Conservation (phyloP, 257 asterid species). For the Solanum rostratum region DNA sequence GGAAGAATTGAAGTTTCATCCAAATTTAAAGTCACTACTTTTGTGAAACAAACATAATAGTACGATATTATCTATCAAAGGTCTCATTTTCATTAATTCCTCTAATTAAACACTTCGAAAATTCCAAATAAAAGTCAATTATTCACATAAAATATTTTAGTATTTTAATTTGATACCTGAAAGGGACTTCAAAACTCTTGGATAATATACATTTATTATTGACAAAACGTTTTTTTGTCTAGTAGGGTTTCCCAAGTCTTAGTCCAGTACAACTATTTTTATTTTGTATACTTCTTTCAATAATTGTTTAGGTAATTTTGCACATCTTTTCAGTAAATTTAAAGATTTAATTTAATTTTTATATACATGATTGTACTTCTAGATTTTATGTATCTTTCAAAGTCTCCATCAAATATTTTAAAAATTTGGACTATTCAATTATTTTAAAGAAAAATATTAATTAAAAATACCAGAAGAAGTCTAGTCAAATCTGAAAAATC, state of each 20-base stretch:
- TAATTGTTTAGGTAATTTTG: neutral
- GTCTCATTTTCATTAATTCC: conserved; percentile 9
- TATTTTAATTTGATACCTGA: neutral
- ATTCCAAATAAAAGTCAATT: neutral
- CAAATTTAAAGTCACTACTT: neutral
- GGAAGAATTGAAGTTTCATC: neutral
- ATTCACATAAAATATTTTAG: neutral
- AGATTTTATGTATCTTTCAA: too few relatives aligned
- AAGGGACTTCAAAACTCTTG: neutral
- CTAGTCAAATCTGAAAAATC: neutral
- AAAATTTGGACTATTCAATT: too few relatives aligned
- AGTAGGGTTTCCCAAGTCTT: neutral
- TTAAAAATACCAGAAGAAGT: too few relatives aligned
- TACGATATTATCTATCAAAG: neutral
- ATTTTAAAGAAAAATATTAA: too few relatives aligned
- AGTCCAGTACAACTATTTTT: neutral
- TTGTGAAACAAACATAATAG: neutral
- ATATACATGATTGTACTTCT: too few relatives aligned
- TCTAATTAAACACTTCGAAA: neutral
- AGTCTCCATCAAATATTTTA: too few relatives aligned
- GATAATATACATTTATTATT: neutral
- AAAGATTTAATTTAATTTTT: too few relatives aligned
- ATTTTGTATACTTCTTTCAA: neutral
- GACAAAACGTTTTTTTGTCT: neutral
- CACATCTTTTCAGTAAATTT: neutral